phyloP scores from a whole-genome alignment of 2,329 filamentous ascomycete species.

The Rutstroemia sp. region DNA sequence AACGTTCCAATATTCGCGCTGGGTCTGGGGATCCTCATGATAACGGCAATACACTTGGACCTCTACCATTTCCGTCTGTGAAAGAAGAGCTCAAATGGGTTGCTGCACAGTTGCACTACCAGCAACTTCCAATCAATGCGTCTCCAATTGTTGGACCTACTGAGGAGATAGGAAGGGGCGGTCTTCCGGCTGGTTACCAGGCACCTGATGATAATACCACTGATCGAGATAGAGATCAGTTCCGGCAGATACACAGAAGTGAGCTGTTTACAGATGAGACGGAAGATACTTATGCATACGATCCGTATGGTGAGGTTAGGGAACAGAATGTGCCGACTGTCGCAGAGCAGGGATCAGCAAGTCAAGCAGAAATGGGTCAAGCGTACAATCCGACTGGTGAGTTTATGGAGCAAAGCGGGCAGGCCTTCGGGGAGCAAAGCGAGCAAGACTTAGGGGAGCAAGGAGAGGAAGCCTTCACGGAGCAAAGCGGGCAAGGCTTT shows the following conservation, averaged over 20 bases:
- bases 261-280: not conserved
- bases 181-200: not conserved
- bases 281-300: not conserved
- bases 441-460: no score
- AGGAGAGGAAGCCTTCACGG: not conserved
- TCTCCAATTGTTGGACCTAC: slow-evolving; percentile 1
- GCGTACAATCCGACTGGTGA: not conserved
- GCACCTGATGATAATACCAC: not conserved
- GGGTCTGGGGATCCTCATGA: not conserved
- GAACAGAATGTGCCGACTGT: no score
- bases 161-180: not conserved
- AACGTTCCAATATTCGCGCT: not conserved
- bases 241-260: not conserved
- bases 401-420: not conserved
- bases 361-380: no score
- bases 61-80: slow-evolving; percentile 1
- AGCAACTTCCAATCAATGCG: not conserved
- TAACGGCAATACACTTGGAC: slow-evolving; percentile 4
- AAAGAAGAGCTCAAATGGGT: slow-evolving; percentile 8
- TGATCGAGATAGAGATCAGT: not conserved
- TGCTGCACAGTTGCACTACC: not conserved
- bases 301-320: not conserved
- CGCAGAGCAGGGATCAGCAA: no score
- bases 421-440: not conserved
- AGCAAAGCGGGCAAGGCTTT: not conserved